Percentiles rank a stretch among this genome's conserved stretches.
Evolutionary conservation across 2,329 filamentous ascomycete genomes (phyloP).

Genomic region (Apiospora kogelbergensis): DNA sequence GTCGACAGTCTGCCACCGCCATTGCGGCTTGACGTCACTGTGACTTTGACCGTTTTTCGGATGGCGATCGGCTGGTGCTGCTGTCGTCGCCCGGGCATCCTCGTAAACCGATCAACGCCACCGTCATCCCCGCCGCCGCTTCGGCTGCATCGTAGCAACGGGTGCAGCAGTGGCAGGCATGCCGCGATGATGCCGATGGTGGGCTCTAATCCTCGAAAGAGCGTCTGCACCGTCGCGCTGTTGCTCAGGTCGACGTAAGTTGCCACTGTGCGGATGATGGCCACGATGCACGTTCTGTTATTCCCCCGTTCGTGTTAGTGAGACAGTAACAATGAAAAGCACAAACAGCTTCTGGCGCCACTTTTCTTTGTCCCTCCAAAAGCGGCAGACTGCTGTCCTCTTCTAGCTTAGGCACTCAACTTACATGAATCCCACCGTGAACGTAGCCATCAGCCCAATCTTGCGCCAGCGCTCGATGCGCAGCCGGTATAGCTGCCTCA

Average conservation of each 20-base stretch:
- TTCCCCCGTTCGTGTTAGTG: neutral
- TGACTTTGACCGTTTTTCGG: neutral
- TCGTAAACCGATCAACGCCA: neutral
- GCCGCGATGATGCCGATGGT: neutral
- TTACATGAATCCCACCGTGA: neutral
- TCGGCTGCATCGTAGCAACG: neutral
- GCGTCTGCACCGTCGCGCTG: conserved; percentile 2
- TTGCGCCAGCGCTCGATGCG: neutral
- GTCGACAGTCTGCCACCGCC: neutral
- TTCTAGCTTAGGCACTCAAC: no score
- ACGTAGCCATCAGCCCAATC: neutral
- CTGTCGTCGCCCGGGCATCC: neutral
- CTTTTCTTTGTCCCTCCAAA: no score
- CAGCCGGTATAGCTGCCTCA: neutral
- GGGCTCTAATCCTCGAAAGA: neutral
- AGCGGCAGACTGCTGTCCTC: no score
- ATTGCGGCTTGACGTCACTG: neutral
- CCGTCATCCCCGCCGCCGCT: no score
- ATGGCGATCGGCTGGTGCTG: neutral
- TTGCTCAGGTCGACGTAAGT: neutral
- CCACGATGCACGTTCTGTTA: neutral
- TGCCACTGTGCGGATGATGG: neutral
- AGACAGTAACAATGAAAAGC: no score
- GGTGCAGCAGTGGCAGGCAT: neutral
- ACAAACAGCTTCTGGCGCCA: no score